phyloP scores from a whole-genome alignment of 2,329 filamentous ascomycete species.

The Phialophora verrucosa region DNA sequence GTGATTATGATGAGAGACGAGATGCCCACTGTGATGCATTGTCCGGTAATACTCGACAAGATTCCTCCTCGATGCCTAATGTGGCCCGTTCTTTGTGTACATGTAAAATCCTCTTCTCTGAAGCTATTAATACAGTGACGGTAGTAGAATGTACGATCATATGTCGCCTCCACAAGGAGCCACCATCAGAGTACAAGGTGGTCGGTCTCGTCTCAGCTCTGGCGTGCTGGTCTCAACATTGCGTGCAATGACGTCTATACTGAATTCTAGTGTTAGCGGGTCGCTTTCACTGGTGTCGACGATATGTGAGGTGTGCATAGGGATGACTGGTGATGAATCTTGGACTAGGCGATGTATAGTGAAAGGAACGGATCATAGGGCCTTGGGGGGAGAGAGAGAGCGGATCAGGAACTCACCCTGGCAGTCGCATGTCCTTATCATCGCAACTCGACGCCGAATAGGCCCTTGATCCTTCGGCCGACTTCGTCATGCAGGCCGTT shows the following conservation, averaged over 20 bases:
- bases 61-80: background rate
- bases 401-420: background rate
- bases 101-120: background rate
- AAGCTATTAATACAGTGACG: background rate
- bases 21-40: background rate
- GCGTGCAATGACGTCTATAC: background rate
- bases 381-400: too few relatives aligned
- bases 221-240: background rate
- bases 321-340: background rate
- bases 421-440: conserved; percentile 43
- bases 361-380: background rate
- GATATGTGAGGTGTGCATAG: background rate
- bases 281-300: background rate
- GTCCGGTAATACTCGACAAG: background rate
- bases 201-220: background rate
- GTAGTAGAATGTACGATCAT: background rate
- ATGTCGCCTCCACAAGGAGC: background rate
- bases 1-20: background rate
- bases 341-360: background rate
- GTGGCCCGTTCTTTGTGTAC: background rate
- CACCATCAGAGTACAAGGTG: background rate
- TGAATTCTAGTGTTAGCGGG: background rate
- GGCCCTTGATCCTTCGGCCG: conserved; percentile 63
- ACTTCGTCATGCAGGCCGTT: conserved; percentile 77
- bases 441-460: conserved; percentile 79